These are phyloP conservation scores for Solanum chiquidenum DNA, from an alignment of 257 asterid species.

Conservation along the genomic window DNA sequence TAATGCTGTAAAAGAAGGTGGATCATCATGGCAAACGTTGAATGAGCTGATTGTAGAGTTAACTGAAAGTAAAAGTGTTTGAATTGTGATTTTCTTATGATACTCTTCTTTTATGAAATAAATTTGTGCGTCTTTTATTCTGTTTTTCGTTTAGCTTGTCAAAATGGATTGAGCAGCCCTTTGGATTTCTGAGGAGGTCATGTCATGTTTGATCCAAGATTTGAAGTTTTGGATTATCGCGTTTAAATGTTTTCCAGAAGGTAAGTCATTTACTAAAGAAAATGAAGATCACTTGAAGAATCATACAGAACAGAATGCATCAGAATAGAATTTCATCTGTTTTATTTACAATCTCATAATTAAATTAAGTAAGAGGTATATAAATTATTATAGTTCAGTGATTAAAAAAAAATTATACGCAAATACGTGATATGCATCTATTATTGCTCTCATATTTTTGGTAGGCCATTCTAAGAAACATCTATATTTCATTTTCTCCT, in stretches of 20 bases:
- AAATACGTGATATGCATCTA: not conserved
- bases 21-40: constrained; percentile 45
- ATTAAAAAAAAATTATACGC: not conserved
- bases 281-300: too few relatives aligned
- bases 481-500: not conserved
- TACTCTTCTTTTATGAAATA: too few relatives aligned
- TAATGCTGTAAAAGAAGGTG: constrained; percentile 38
- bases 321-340: too few relatives aligned
- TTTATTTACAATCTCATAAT: too few relatives aligned
- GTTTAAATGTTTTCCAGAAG: too few relatives aligned
- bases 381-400: not conserved
- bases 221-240: not conserved
- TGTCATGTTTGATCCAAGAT: not conserved
- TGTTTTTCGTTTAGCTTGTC: too few relatives aligned
- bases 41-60: not conserved
- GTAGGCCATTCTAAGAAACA: not conserved
- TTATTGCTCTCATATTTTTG: not conserved
- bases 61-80: not conserved
- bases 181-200: too few relatives aligned
- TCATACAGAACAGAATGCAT: too few relatives aligned
- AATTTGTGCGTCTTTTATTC: too few relatives aligned
- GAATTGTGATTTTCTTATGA: not conserved
- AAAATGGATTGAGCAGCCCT: too few relatives aligned
- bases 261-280: too few relatives aligned
- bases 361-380: not conserved